phyloP scores from a whole-genome alignment of 148 eudicot genomes.

The Silene conica region DNA sequence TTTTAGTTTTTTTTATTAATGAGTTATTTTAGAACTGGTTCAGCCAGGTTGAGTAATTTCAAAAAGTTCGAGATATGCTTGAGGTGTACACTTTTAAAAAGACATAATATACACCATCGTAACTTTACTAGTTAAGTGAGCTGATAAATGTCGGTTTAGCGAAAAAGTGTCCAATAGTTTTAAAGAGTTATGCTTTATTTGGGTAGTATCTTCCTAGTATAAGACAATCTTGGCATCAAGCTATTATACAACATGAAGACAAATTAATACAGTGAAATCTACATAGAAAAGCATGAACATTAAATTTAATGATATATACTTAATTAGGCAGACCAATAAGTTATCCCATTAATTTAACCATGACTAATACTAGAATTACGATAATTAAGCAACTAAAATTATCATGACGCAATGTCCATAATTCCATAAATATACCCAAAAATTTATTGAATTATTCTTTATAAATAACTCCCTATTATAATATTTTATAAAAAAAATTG shows the following conservation, averaged over 20 bases:
- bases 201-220: conserved; percentile 14
- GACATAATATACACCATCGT: too few relatives aligned
- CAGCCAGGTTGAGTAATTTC: too few relatives aligned
- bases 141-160: background rate
- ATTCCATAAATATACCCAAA: background rate
- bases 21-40: too few relatives aligned
- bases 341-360: background rate
- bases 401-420: background rate
- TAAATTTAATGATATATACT: background rate
- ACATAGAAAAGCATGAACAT: background rate
- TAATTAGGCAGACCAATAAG: conserved; percentile 9
- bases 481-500: background rate
- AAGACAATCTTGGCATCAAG: background rate
- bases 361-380: conserved; percentile 4
- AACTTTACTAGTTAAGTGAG: background rate
- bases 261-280: background rate
- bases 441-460: background rate
- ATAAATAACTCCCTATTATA: background rate
- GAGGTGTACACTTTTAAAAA: too few relatives aligned
- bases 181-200: conserved; percentile 16
- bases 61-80: too few relatives aligned
- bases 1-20: too few relatives aligned
- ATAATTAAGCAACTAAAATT: background rate
- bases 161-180: too few relatives aligned
- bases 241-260: background rate